Percentiles rank a stretch among this genome's conserved stretches.
These are phyloP conservation scores for Tetrahymena thermophila DNA, from an alignment of 73 alveolate genomes.

Conservation along the genomic window DNA sequence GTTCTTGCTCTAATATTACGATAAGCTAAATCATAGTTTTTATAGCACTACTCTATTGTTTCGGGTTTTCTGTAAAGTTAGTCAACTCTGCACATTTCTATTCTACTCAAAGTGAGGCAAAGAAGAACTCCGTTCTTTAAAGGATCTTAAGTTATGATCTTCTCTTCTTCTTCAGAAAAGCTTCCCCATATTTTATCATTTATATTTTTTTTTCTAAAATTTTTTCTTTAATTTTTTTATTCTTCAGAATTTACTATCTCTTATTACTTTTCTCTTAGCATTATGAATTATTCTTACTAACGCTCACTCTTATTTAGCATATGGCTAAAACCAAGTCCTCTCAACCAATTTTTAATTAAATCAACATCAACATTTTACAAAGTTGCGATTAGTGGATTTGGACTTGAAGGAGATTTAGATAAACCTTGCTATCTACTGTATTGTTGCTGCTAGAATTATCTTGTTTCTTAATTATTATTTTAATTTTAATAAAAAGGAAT, in stretches of 20 bases:
- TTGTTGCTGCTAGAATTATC: background rate
- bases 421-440: background rate
- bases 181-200: background rate
- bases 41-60: background rate
- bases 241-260: background rate
- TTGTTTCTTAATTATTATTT: background rate
- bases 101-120: background rate
- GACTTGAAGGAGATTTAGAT: background rate
- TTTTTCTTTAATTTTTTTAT: background rate
- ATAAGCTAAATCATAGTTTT: background rate
- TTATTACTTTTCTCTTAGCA: background rate
- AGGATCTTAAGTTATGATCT: background rate
- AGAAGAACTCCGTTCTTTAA: background rate
- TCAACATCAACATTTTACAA: background rate
- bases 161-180: background rate
- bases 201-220: background rate
- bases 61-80: background rate
- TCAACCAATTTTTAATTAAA: background rate
- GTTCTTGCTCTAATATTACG: background rate
- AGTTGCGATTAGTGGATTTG: background rate
- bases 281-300: background rate
- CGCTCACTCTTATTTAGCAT: background rate
- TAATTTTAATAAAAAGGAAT: background rate
- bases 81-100: background rate
- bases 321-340: background rate